Base-by-base conservation (phyloP, 83 land plant genomes). In the Diphasiastrum complanatum region DNA sequence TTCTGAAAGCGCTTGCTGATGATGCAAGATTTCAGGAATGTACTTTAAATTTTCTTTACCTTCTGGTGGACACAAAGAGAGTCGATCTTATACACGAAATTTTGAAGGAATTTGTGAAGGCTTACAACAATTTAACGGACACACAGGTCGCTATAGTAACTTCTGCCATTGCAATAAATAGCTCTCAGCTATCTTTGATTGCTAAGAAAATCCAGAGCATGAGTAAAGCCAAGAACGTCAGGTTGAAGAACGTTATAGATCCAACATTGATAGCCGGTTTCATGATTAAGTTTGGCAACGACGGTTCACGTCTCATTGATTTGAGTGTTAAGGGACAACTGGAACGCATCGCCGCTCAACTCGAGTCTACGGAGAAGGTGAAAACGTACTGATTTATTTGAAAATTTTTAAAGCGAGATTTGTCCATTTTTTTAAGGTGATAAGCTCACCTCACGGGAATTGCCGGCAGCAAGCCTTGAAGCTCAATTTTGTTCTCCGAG, bases 291-390 rank as follows among this genome's bases (percentile, higher is more conserved):
- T 91, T 68, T 45, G 93, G 89, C 24, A 69, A 45, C 22, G 57
- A 66, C 3, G 82, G 85, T 2, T 86, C 95, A 0, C 81, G 80
- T 35, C 31, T 82, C 45, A 78, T 87, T 60, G 97, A 91, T 58
- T 76, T 91, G 89, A 87, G 84, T 52, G 86, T 90, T 20, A 90
- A 84, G 76, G 83, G 74, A 29, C 95, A 90, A 79, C 77, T 90
- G 8, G 86, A 84, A 28, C 72, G 71, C 36, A 77, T 90, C 45
- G 78, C 95, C 2, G 60, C 84, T 6, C 68, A 80, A 70, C 72
- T 90, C 47, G 97, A 80, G 19, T 33, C 64, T 58, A 48, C 76
- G 37, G 72, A 76, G 29, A 64, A 79, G 43, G 41, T 67, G 26
- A 52, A 0, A 40, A 37, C 24, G 29, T 45, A 26, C 4, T 65